A percentile compares a stretch with the other conserved stretches of the same genome.
phyloP scores from a whole-genome alignment of 2,329 filamentous ascomycete genomes.

The Venturia aucupariae region DNA sequence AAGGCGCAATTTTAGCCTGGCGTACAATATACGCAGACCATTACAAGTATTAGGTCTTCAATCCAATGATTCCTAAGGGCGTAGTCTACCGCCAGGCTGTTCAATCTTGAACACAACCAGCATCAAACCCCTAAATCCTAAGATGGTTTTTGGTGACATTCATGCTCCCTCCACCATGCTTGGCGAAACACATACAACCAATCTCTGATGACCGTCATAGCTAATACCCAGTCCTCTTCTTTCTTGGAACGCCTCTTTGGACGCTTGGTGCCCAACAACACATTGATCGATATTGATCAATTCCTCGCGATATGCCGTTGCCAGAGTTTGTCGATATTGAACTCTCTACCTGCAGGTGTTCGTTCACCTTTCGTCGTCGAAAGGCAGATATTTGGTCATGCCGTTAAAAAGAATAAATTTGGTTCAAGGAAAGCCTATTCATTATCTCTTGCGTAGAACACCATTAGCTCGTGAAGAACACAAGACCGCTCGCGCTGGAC shows the following conservation, averaged over 20 bases:
- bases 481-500: background rate
- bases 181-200: no score
- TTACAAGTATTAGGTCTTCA: no score
- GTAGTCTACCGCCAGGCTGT: no score
- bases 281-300: background rate
- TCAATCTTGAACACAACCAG: no score
- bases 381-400: background rate
- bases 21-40: no score
- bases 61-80: no score
- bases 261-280: background rate
- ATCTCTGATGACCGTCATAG: no score
- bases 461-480: background rate
- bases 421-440: background rate
- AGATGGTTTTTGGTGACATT: no score
- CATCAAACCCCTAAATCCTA: no score
- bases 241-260: background rate
- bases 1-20: no score
- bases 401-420: background rate
- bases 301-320: background rate
- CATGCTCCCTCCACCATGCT: no score
- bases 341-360: background rate
- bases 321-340: background rate
- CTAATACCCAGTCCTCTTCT: no score
- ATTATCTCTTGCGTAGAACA: background rate
- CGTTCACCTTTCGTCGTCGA: background rate